Base-by-base conservation (phyloP, 106 monocot genomes). In the Platanthera guangdongensis region DNA sequence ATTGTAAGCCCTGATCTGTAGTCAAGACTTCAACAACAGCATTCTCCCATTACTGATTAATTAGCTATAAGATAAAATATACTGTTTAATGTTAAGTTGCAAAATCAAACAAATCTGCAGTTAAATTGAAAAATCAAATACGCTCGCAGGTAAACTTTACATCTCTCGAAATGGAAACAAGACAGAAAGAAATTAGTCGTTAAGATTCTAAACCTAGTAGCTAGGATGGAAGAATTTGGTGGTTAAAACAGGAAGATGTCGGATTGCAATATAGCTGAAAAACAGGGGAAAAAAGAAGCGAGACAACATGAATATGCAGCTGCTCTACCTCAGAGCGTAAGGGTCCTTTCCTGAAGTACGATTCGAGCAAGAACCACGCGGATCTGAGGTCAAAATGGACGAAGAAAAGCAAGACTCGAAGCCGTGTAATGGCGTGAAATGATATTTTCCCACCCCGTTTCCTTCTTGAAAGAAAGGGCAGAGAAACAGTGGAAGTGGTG, bases 341-440 rank as follows among this genome's bases (percentile, higher is more conserved):
- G 9, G 10, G 70, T 47, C 70, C 47, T 70, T 70, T 70, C 70
- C 47, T 47, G 46, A 25, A n/a, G 70, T 70, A 70, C 70, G 67
- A 48, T 47, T 47, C 72, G 50, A 51, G 72, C 16, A 51, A 72
- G 51, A 72, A 72, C 50, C 50, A 72, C 72, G 51, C 3, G 72
- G 14, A 72, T 68, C 67, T 30, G 30, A 68, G 32, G 30, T 32
- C 49, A 72, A 72, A 19, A 72, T 9, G 51, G 46, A 72, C 51
- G 50, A 50, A 51, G 15, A n/a, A 51, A n/a, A 51, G 8, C 21
- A 21, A 72, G 72, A 72, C 19, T 72, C 72, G 72, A 72, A 51
- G 21, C n/a, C 50, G 22, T 10, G 22, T 72, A 19, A 16, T 72
- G 50, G 49, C 47, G 70, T 51, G 9, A 12, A 51, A 51, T 51